A percentile compares a stretch with the other conserved stretches of the same genome.
Conservation (phyloP, 129 eudicot species). For the Escallonia rubra region DNA sequence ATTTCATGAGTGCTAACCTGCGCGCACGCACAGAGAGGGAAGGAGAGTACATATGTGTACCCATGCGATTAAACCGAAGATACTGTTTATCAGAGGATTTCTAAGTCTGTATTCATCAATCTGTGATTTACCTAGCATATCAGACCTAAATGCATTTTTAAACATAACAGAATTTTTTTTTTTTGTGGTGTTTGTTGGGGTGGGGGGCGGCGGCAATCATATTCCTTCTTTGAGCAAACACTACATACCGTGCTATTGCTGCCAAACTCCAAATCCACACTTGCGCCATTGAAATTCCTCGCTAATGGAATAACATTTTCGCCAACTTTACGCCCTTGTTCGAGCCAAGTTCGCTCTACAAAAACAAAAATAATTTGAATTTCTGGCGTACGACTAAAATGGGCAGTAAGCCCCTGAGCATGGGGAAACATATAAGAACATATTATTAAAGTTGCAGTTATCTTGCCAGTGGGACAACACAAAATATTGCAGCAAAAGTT, state of each 20-base stretch:
- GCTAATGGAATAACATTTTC: conserved; percentile 77
- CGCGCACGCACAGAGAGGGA: too few relatives aligned
- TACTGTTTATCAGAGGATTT: too few relatives aligned
- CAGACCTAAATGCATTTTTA: too few relatives aligned
- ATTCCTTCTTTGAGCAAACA: not conserved
- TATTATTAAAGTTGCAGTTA: too few relatives aligned
- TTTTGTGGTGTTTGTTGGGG: too few relatives aligned
- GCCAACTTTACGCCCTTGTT: conserved; percentile 91
- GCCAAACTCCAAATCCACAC: conserved; percentile 56
- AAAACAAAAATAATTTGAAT: not conserved
- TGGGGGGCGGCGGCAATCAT: too few relatives aligned
- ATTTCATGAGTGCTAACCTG: conserved; percentile 42
- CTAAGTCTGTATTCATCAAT: too few relatives aligned
- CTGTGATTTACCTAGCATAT: too few relatives aligned
- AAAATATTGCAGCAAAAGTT: not conserved
- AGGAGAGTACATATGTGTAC: too few relatives aligned
- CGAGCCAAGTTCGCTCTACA: conserved; percentile 80
- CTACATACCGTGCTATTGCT: conserved; percentile 34
- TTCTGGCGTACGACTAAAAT: not conserved
- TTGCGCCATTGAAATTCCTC: conserved; percentile 47
- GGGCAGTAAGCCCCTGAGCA: not conserved
- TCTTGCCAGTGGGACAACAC: too few relatives aligned
- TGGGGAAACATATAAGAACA: not conserved
- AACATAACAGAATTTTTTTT: too few relatives aligned
- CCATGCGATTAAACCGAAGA: too few relatives aligned